phyloP scores from a whole-genome alignment of 2,329 filamentous ascomycete genomes.

The Colletotrichum musae region DNA sequence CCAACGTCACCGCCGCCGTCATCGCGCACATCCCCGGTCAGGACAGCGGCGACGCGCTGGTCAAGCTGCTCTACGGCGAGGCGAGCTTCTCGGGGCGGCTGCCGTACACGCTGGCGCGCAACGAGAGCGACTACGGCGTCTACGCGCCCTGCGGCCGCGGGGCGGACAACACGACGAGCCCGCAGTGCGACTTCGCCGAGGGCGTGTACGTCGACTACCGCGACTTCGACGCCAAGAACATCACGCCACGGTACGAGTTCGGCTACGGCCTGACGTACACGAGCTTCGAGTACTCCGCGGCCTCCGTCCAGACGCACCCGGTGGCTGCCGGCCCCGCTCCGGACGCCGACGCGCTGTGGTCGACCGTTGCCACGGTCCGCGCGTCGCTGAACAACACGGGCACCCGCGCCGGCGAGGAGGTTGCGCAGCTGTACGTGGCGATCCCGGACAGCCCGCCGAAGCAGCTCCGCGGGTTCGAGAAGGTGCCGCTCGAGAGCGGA shows the following conservation, averaged over 20 bases:
- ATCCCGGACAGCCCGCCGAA: constrained; percentile 63
- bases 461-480: constrained; percentile 74
- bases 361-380: constrained; percentile 56
- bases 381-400: constrained; percentile 61
- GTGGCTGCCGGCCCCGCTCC: constrained; percentile 51
- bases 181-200: constrained; percentile 67
- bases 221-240: constrained; percentile 64
- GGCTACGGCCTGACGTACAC: constrained; percentile 71
- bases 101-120: constrained; percentile 72
- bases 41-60: constrained; percentile 70
- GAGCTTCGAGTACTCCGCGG: constrained; percentile 62
- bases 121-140: constrained; percentile 66
- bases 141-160: constrained; percentile 45
- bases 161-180: constrained; percentile 42
- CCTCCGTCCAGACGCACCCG: constrained; percentile 51
- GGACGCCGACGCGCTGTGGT: constrained; percentile 63
- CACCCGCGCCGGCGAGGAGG: constrained; percentile 58
- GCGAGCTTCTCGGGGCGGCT: constrained; percentile 70
- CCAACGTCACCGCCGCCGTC: constrained; percentile 76
- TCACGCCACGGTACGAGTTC: constrained; percentile 68
- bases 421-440: constrained; percentile 64
- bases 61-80: constrained; percentile 70
- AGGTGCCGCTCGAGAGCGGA: constrained; percentile 40
- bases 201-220: constrained; percentile 69
- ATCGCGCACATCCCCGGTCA: constrained; percentile 77